phyloP scores from a whole-genome alignment of 345 rosid species.

The Aurinia saxatilis region DNA sequence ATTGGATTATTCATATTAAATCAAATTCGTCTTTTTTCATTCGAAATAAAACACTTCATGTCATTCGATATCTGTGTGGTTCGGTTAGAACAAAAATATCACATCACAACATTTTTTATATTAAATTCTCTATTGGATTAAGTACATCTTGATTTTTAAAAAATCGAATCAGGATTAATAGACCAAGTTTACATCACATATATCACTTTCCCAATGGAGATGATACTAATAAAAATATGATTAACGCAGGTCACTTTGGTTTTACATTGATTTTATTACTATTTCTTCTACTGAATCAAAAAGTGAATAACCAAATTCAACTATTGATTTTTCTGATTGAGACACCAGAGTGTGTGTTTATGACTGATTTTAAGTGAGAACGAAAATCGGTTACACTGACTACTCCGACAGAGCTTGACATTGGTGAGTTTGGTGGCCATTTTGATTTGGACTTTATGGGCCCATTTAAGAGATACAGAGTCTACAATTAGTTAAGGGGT shows the following conservation, averaged over 20 bases:
- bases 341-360: constrained; percentile 5
- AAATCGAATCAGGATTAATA: background rate
- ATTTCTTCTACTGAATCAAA: background rate
- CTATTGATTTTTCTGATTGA: background rate
- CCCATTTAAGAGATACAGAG: background rate
- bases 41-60: constrained; percentile 1
- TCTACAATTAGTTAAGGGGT: constrained; percentile 21
- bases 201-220: background rate
- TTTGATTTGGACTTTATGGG: constrained; percentile 25
- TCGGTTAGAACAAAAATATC: constrained; percentile 1
- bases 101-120: background rate
- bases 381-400: constrained; percentile 24
- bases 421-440: constrained; percentile 30
- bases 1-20: too few species aligned
- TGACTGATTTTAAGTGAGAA: constrained; percentile 17
- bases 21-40: too few species aligned
- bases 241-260: background rate
- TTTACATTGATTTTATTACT: background rate
- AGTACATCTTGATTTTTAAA: background rate
- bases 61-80: constrained; percentile 5
- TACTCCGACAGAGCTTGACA: constrained; percentile 15
- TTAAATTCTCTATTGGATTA: constrained; percentile 7
- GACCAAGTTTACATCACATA: background rate
- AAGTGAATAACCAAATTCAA: background rate
- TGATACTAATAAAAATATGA: background rate